Base-by-base conservation (phyloP, 345 rosid species). In the Balakata baccata region DNA sequence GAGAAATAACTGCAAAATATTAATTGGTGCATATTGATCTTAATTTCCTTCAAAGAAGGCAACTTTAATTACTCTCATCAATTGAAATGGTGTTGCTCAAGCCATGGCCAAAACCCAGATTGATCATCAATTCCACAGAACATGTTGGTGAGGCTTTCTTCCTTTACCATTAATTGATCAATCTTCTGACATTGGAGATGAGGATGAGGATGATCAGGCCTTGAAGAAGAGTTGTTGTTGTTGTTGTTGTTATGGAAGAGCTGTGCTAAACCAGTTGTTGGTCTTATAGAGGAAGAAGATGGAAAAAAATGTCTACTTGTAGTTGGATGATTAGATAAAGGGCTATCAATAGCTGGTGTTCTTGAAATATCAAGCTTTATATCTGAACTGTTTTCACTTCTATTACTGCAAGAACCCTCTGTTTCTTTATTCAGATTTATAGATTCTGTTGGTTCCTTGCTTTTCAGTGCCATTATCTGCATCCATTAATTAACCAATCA, bases 381-480 rank as follows among this genome's bases (percentile, higher is more conserved):
- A 67, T 91, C 94, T n/a, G 96, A 90, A 76, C 97, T 91, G 85
- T 87, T 90, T 52, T 92, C 98, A 63, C 99, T 95, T 86, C 96
- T 85, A 81, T 91, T 92, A 75, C 99, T 93, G 80, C 93, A 87
- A 14, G 92, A 93, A 16, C 97, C 98, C 68, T 91, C 97, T 0
- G 98, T 95, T 78, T 95, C 99, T 83, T 93, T 95, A 80, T 92
- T 95, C 45, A 93, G 89, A 76, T 95, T 95, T 70, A 93, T 93
- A 5, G 94, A 89, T 54, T 93, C 97, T 7, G 92, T 85, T 52
- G 92, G 87, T 74, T 91, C 99, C 84, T 87, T 89, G 80, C 69
- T 86, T 83, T 91, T 95, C 77, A 95, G 83, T 76, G 94, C 88
- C 97, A 89, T 49, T 75, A 95, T 85, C 99, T 95, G 90, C 82